Evolutionary conservation across 108 stramenopile species (phyloP).

Genomic region (Nannochloropsis oceanica): DNA sequence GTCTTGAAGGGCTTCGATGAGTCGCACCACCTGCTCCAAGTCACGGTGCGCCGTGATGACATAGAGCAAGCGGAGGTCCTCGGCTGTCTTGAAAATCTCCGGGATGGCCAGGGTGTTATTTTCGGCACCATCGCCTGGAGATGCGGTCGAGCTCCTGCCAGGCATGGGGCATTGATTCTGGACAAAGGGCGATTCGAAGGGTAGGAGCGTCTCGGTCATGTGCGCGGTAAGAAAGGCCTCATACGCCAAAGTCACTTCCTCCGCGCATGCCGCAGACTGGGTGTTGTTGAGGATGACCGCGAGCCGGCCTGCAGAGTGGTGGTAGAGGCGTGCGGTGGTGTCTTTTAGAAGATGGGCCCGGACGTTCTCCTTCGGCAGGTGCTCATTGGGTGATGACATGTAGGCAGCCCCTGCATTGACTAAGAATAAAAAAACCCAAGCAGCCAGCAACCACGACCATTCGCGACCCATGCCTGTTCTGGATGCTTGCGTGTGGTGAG

Average conservation of each 20-base stretch:
- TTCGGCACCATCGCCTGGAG: not conserved
- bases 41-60: constrained; percentile 66
- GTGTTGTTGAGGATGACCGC: not conserved
- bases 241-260: not conserved
- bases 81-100: not conserved
- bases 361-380: not conserved
- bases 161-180: not conserved
- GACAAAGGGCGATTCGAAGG: not conserved
- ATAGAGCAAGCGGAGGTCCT: constrained; percentile 44
- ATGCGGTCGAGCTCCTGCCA: not conserved
- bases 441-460: not conserved
- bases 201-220: not conserved
- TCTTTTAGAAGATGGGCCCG: not conserved
- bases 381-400: not conserved
- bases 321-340: not conserved
- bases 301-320: not conserved
- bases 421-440: not conserved
- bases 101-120: not conserved
- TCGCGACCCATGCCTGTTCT: not conserved
- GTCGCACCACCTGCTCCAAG: constrained; percentile 55
- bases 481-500: not conserved
- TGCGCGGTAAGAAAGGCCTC: not conserved
- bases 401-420: not conserved
- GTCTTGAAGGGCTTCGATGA: constrained; percentile 56
- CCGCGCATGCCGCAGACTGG: not conserved